phyloP scores from a whole-genome alignment of 2,329 filamentous ascomycete species.

The Phaeophleospora eucalypticola region DNA sequence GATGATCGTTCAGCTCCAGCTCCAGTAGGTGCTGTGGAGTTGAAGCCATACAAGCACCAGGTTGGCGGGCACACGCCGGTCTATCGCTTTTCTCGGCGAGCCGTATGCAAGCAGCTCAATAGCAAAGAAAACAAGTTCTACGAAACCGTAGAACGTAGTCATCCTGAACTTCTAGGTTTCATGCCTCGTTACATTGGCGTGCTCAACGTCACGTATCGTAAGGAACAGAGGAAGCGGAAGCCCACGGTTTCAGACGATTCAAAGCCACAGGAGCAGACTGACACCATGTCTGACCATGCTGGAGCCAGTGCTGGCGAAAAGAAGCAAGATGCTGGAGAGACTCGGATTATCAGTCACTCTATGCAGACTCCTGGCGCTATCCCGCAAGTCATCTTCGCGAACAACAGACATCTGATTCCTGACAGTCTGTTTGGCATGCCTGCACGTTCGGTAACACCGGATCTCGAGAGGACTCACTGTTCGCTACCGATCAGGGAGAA shows the following conservation, averaged over 20 bases:
- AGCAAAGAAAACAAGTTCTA: conserved; percentile 99
- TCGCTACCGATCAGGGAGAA: conserved; percentile 20
- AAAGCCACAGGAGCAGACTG: conserved; percentile 24
- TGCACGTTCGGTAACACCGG: conserved; percentile 36
- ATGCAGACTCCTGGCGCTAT: conserved; percentile 66
- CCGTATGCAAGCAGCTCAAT: conserved; percentile 96
- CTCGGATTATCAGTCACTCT: conserved; percentile 66
- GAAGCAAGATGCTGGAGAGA: conserved; percentile 5
- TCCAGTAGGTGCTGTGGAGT: conserved; percentile 84
- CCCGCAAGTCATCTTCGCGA: conserved; percentile 87
- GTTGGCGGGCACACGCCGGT: conserved; percentile 95
- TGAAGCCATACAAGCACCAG: conserved; percentile 96
- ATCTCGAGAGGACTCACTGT: conserved; percentile 26
- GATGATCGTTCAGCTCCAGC: conserved; percentile 36
- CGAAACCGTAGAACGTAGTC: conserved; percentile 86
- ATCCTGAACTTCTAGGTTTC: conserved; percentile 85
- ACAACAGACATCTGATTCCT: conserved; percentile 90
- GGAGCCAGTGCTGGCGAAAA: conserved; percentile 11
- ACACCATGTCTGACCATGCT: conserved; percentile 8
- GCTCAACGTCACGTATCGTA: conserved; percentile 91
- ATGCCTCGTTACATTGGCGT: conserved; percentile 96
- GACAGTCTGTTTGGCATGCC: conserved; percentile 67
- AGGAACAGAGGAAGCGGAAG: conserved; percentile 58
- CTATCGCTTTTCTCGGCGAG: conserved; percentile 90
- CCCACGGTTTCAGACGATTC: conserved; percentile 33